phyloP scores from a whole-genome alignment of 208 protist genomes.

The Naegleria lovaniensis region DNA sequence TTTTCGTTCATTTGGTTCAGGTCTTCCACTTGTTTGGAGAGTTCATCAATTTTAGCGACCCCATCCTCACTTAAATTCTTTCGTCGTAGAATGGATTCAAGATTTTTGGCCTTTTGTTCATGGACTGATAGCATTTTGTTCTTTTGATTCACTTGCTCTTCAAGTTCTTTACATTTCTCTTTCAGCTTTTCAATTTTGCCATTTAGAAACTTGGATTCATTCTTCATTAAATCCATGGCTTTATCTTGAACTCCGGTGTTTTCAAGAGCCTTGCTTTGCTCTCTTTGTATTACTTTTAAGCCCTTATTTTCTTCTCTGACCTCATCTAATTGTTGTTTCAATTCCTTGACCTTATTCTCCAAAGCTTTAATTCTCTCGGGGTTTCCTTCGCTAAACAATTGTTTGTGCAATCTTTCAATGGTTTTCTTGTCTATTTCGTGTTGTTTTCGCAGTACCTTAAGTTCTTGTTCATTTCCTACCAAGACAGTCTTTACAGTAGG shows the following conservation, averaged over 20 bases:
- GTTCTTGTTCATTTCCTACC: neutral
- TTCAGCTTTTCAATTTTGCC: slow-evolving; percentile 1
- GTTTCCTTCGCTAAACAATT: neutral
- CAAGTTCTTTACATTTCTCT: neutral
- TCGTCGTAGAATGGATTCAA: neutral
- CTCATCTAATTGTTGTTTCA: neutral
- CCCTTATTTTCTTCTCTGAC: neutral
- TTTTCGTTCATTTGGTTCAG: neutral
- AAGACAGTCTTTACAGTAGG: neutral
- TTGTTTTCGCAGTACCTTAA: neutral
- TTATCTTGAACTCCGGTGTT: neutral
- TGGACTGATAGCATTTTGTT: neutral
- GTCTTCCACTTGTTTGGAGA: neutral
- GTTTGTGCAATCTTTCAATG: neutral
- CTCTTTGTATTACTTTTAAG: neutral
- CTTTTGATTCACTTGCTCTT: neutral
- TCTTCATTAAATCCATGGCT: neutral
- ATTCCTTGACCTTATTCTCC: neutral
- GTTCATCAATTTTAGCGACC: neutral
- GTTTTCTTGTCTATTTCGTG: slow-evolving; percentile 4
- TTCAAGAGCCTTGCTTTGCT: slow-evolving; percentile 11
- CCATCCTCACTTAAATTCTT: neutral
- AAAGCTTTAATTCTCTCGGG: neutral
- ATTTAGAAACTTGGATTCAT: neutral
- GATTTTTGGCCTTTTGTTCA: neutral